Base-by-base conservation (phyloP, 352 stramenopile genomes). In the Pythium plurisporium region DNA sequence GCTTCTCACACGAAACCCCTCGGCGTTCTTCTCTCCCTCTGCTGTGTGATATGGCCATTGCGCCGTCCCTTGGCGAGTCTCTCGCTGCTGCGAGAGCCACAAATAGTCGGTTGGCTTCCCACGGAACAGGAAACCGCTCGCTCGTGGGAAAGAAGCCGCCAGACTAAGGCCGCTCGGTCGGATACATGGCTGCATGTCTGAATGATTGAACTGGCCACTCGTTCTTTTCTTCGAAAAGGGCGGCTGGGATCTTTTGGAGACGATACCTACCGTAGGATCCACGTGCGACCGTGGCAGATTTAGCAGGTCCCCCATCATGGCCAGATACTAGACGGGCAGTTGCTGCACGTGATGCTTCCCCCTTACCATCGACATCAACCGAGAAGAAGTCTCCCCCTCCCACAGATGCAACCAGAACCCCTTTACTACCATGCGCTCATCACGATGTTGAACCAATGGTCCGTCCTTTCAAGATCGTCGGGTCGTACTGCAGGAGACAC, bases 161-260 rank as follows among this genome's bases (percentile, higher is more conserved):
- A 31, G 50, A 41, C 26, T 57, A 56, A 56, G 23, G 15, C n/a
- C 19, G 33, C 20, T 7, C 27, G 29, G 27, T 31, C 43, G 46
- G 46, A 25, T 37, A n/a, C 26, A 20, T 46, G 9, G 30, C 23
- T n/a, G 14, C 48, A 3, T 12, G 20, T n/a, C n/a, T 50, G 38
- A 42, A 38, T 31, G 26, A 37, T 38, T 50, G 51, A 59, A 59
- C 51, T 59, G 51, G 51, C 51, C 26, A 59, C 29, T 50, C 38
- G 51, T 50, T 59, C 40, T 50, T 30, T 52, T 44, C 47, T 44
- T 55, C 47, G 26, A 44, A 34, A 14, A 42, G 33, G 20, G 22
- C 23, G 25, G 22, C 3, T 48, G 14, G 22, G 14, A 17, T 44
- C n/a, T 20, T 23, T 26, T 7, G 26, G 38, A 44, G 38, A 38